These are phyloP conservation scores for Ciborinia camelliae DNA, from an alignment of 2,329 filamentous ascomycete genomes.

Conservation along the genomic window DNA sequence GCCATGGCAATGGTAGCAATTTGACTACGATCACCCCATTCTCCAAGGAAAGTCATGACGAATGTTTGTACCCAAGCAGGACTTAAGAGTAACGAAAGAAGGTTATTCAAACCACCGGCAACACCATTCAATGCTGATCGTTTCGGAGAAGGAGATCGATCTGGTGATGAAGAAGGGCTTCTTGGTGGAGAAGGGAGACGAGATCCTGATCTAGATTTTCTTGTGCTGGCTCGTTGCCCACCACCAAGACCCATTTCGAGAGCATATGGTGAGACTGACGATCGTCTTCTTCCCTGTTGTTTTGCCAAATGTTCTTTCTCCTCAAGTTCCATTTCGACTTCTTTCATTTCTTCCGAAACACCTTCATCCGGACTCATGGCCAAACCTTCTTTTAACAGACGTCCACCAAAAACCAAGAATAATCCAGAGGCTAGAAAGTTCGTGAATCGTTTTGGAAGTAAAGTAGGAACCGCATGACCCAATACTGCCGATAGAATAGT, in stretches of 20 bases:
- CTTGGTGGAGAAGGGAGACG: conserved; percentile 77
- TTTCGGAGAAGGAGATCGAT: conserved; percentile 44
- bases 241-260: conserved; percentile 73
- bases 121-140: conserved; percentile 44
- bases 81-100: conserved; percentile 82
- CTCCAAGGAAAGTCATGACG: conserved; percentile 96
- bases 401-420: conserved; percentile 85
- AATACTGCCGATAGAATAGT: conserved; percentile 89
- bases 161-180: conserved; percentile 74
- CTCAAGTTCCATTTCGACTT: conserved; percentile 89
- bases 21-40: conserved; percentile 97
- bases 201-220: conserved; percentile 70
- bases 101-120: conserved; percentile 72
- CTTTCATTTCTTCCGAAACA: conserved; percentile 94
- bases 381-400: conserved; percentile 80
- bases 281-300: conserved; percentile 62
- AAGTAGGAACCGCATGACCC: conserved; percentile 84
- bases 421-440: conserved; percentile 80
- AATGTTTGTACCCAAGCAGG: conserved; percentile 99
- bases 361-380: conserved; percentile 87
- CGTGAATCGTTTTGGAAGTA: conserved; percentile 88
- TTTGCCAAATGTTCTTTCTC: conserved; percentile 81
- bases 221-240: conserved; percentile 49
- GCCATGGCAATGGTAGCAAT: conserved; percentile 99
- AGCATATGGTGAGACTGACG: conserved; percentile 69